Evolutionary conservation across 2,329 filamentous ascomycete genomes (phyloP).

Genomic region (Penicillium sp.): DNA sequence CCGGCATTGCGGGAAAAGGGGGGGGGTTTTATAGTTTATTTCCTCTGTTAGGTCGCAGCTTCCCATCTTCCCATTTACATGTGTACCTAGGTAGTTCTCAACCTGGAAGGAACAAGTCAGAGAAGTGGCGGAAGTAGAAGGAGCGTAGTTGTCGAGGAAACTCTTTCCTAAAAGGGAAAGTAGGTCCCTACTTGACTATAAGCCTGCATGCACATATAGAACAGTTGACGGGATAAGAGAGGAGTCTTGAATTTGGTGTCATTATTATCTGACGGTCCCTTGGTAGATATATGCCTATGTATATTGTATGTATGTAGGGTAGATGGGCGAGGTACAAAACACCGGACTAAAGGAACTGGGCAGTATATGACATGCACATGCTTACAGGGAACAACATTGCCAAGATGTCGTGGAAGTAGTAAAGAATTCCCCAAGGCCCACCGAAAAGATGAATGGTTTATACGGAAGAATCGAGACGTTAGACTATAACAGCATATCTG

Average conservation of each 20-base stretch:
- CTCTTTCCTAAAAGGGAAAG: neutral
- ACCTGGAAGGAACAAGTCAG: neutral
- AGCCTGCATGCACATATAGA: neutral
- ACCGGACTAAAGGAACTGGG: neutral
- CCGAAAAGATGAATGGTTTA: neutral
- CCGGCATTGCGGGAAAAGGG: neutral
- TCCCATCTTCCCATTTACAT: too few species aligned
- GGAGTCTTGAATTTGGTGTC: neutral
- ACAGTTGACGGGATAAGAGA: neutral
- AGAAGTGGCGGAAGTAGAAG: neutral
- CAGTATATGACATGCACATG: neutral
- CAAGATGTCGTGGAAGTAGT: neutral
- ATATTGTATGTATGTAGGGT: neutral
- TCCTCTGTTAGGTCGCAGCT: neutral
- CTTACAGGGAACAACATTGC: too few species aligned
- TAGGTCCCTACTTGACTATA: neutral
- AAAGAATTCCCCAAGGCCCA: neutral
- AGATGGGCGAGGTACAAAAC: neutral
- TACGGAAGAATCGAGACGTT: neutral
- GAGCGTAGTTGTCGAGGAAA: neutral
- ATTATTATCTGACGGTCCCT: neutral
- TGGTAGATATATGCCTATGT: neutral
- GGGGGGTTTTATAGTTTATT: neutral
- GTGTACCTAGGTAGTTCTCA: neutral
- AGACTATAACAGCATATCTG: neutral